Evolutionary conservation across 768 basidiomycete genomes (phyloP), one percentile per base, ranked within the genome.

Genomic region (Pholiota conissans): DNA sequence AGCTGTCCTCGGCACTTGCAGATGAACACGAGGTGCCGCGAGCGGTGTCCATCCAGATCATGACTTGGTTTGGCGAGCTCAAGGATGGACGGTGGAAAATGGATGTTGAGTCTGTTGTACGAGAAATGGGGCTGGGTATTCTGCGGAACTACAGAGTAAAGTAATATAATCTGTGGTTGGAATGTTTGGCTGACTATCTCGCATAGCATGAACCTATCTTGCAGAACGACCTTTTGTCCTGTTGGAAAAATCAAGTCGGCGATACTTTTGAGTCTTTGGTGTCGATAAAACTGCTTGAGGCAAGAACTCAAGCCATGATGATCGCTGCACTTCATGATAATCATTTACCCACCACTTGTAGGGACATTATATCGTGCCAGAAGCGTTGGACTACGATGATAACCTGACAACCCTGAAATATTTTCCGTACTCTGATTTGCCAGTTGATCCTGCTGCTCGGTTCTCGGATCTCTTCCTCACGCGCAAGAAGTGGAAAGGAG

Each of bases 391-490:
- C n/a, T 71, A 67, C 47, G 75, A 61, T 35, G 29, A 26, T 30
- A 46, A 20, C 8, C 37, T 61, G 49, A 58, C 72, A 4, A 67
- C 78, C 14, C 64, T 96, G 30, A 83, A 73, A 13, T 94, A 93
- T 73, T 92, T 95, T 68, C 88, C 94, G 11, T 76, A 83, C 3
- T 84, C 90, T 0, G 71, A 74, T 1, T 84, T 98, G 24, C 91
- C 95, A 1, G 69, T 82, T 0, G 89, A 93, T 50, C 89, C 95
- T 5, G 77, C 87, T 1, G 81, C 84, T 7, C 87, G 96, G 14
- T 98, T 98, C 74, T 71, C 82, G 11, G 93, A 96, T 61, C 82
- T 98, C 14, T 99, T 99, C 78, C 77, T 92, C 35, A 89, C 88
- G 8, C 84, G 88, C 5, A 61, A 82, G 20, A 82, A 83, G 45